Conservation (phyloP, 192 early-diverging fungal species). For the Backusella tuberculispora region DNA sequence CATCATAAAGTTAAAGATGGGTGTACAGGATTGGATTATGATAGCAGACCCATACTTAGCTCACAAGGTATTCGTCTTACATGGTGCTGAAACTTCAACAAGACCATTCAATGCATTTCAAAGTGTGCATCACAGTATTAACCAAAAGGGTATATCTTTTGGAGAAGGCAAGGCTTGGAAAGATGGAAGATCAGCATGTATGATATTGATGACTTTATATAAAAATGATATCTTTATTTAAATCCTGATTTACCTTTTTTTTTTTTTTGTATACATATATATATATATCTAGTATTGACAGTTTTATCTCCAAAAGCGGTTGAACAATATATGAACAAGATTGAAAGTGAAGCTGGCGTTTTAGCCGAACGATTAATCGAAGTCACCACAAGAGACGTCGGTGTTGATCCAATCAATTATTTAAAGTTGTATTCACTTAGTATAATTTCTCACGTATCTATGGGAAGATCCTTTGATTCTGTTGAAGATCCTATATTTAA, state of each 20-base stretch:
- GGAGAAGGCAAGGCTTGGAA: not conserved
- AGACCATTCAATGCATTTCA: not conserved
- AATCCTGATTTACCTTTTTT: too few relatives aligned
- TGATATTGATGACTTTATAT: not conserved
- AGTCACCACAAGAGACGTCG: not conserved
- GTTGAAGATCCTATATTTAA: constrained; percentile 11
- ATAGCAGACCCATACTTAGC: not conserved
- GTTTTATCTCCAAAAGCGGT: not conserved
- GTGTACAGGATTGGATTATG: constrained; percentile 13
- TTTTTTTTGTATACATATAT: too few relatives aligned
- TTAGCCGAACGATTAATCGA: not conserved
- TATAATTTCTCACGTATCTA: not conserved
- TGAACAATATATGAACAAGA: not conserved
- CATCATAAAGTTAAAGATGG: not conserved
- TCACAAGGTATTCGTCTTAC: constrained; percentile 4
- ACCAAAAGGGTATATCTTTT: not conserved
- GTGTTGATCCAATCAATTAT: not conserved
- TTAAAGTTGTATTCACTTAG: not conserved
- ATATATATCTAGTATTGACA: too few relatives aligned
- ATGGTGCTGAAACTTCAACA: not conserved
- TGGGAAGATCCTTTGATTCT: not conserved
- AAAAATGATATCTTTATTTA: too few relatives aligned
- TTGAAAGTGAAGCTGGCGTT: not conserved
- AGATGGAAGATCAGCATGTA: not conserved
- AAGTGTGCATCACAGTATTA: not conserved